Evolutionary conservation across 1,284 basidiomycete species (phyloP).

Genomic region (Schizopora paradoxa): DNA sequence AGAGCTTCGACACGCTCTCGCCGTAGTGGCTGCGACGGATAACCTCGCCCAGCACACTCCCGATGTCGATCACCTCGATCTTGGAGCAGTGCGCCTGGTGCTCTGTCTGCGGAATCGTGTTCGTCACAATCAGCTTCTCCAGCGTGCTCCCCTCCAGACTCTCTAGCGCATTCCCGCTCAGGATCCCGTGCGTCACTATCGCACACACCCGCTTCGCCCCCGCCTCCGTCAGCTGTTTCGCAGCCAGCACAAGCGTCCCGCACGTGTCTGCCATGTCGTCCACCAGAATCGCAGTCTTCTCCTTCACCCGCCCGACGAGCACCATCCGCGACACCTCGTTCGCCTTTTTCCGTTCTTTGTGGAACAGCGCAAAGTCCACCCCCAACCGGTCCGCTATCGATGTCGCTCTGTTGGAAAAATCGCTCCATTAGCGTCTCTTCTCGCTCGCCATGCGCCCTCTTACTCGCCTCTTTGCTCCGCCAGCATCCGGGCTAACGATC

Average conservation of each 20-base stretch:
- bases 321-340: slow-evolving; percentile 99
- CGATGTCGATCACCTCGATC: slow-evolving; percentile 95
- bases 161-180: slow-evolving; percentile 84
- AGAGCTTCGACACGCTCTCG: slow-evolving; percentile 78
- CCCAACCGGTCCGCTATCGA: slow-evolving; percentile 96
- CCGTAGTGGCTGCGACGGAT: slow-evolving; percentile 89
- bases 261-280: slow-evolving; percentile 99
- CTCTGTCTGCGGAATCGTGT: slow-evolving; percentile 89
- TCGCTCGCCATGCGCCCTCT: slow-evolving; percentile 16
- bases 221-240: slow-evolving; percentile 84
- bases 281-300: slow-evolving; percentile 95
- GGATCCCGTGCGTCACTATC: slow-evolving; percentile 96
- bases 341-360: slow-evolving; percentile 99
- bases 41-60: slow-evolving; percentile 93
- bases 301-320: slow-evolving; percentile 90
- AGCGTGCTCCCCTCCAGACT: slow-evolving; percentile 70
- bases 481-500: slow-evolving; percentile 98
- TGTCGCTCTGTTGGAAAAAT: slow-evolving; percentile 67
- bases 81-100: slow-evolving; percentile 78
- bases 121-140: slow-evolving; percentile 97
- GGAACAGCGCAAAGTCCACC: slow-evolving; percentile 98
- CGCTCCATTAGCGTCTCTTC: slow-evolving; percentile 2
- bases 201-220: slow-evolving; percentile 86
- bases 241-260: slow-evolving; percentile 92
- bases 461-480: slow-evolving; percentile 90